Conservation (phyloP, 768 basidiomycete species). For the Scleroderma bovista region DNA sequence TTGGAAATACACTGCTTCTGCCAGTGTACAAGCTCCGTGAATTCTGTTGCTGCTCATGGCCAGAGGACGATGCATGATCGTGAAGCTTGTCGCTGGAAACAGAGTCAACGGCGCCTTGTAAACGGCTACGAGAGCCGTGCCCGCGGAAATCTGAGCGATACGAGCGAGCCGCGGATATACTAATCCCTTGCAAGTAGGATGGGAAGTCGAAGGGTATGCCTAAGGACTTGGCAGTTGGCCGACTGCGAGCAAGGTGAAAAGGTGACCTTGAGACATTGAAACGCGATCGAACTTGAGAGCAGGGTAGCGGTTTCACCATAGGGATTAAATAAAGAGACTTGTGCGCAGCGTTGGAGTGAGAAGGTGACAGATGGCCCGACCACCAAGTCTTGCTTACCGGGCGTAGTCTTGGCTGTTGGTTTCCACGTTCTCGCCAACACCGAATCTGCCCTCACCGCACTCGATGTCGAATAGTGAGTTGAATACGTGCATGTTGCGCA, state of each 20-base stretch:
- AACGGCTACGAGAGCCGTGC: background rate
- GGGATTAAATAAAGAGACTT: background rate
- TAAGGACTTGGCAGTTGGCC: background rate
- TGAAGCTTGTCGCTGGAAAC: background rate
- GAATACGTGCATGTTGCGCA: too few species aligned
- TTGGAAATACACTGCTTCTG: slow-evolving; percentile 26
- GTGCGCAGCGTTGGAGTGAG: background rate
- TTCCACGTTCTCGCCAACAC: background rate
- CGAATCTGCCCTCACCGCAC: too few species aligned
- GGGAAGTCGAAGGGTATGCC: background rate
- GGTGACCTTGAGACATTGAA: background rate
- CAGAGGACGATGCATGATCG: slow-evolving; percentile 2
- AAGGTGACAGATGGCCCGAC: background rate
- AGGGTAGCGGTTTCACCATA: background rate
- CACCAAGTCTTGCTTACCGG: background rate
- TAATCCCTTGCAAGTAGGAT: slow-evolving; percentile 5
- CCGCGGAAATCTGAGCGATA: background rate
- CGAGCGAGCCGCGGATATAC: slow-evolving; percentile 6
- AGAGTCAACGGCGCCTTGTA: background rate
- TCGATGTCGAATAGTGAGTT: too few species aligned
- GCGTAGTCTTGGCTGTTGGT: background rate
- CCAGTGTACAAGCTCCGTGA: background rate
- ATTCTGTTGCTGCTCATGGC: slow-evolving; percentile 6
- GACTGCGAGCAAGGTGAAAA: background rate
- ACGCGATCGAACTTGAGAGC: background rate